A percentile compares a stretch with the other conserved stretches of the same genome.
phyloP scores from a whole-genome alignment of 352 stramenopile species.

The Achlya hypogyna region DNA sequence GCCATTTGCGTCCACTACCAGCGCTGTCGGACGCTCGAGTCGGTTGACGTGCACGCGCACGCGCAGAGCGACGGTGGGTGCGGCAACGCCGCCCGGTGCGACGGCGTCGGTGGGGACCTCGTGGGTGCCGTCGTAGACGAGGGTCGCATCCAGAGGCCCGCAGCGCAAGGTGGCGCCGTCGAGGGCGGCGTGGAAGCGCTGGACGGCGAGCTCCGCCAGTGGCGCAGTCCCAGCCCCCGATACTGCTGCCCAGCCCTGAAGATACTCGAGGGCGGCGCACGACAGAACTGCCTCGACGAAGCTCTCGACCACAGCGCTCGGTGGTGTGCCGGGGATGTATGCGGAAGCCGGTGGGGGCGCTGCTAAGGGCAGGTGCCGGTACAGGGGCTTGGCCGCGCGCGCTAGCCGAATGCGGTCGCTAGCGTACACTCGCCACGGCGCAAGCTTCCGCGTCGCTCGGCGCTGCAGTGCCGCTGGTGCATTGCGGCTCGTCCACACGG shows the following conservation, averaged over 20 bases:
- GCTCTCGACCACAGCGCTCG: background rate
- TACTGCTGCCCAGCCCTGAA: background rate
- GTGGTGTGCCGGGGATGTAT: background rate
- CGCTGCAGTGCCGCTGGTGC: background rate
- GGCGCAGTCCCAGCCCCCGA: background rate
- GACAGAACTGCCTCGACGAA: background rate
- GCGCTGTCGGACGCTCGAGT: background rate
- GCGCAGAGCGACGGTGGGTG: background rate
- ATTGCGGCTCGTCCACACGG: background rate
- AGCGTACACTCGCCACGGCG: background rate
- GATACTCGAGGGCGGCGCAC: background rate
- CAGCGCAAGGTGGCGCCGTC: background rate
- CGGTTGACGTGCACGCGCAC: background rate
- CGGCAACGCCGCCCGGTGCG: background rate
- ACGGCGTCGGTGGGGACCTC: background rate
- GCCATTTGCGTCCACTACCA: constrained; percentile 1
- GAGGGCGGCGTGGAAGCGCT: background rate
- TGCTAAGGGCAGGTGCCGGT: background rate
- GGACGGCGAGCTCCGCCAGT: background rate
- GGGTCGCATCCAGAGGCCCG: background rate
- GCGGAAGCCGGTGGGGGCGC: no score
- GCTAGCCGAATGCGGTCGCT: constrained; percentile 7
- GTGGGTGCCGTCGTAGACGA: background rate
- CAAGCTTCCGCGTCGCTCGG: background rate
- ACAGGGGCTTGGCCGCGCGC: background rate